These are phyloP conservation scores for Fusarium pseudoanthophilum DNA, from an alignment of 2,329 filamentous ascomycete genomes.

Conservation along the genomic window DNA sequence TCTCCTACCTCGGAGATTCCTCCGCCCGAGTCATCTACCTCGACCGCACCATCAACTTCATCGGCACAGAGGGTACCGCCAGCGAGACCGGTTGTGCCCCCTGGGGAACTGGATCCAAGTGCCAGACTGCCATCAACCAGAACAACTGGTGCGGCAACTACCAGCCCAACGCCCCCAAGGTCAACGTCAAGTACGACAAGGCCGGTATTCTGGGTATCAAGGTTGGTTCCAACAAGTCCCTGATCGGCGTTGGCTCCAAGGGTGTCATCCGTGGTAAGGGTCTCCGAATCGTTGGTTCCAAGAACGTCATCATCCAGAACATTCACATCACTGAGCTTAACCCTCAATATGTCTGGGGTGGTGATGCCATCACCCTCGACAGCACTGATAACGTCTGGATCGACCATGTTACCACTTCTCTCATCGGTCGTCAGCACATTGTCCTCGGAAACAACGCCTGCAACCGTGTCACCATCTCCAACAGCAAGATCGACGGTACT, in stretches of 20 bases:
- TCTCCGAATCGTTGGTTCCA: slow-evolving; percentile 58
- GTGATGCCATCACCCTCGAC: slow-evolving; percentile 66
- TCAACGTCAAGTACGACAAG: slow-evolving; percentile 60
- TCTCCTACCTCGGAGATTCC: slow-evolving; percentile 66
- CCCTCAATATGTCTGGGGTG: slow-evolving; percentile 68
- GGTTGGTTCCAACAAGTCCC: slow-evolving; percentile 66
- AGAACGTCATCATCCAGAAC: slow-evolving; percentile 71
- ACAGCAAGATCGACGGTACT: slow-evolving; percentile 67
- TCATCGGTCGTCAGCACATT: slow-evolving; percentile 69
- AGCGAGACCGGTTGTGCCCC: slow-evolving; percentile 67
- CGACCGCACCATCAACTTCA: slow-evolving; percentile 66
- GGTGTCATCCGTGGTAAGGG: slow-evolving; percentile 70
- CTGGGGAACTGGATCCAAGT: slow-evolving; percentile 62
- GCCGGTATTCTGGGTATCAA: slow-evolving; percentile 62
- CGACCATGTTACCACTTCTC: slow-evolving; percentile 66
- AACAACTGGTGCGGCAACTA: slow-evolving; percentile 69
- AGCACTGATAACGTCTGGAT: slow-evolving; percentile 60
- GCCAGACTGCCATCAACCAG: slow-evolving; percentile 71
- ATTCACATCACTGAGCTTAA: slow-evolving; percentile 66
- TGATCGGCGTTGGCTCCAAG: slow-evolving; percentile 63
- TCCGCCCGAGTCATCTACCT: slow-evolving; percentile 67
- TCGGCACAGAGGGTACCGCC: slow-evolving; percentile 62
- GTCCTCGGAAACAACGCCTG: slow-evolving; percentile 65
- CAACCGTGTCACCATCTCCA: slow-evolving; percentile 68
- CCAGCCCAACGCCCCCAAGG: slow-evolving; percentile 60